Evolutionary conservation across 805 yeast species (phyloP), one percentile per base, ranked within the genome.

Genomic region (Pichia occidentalis): DNA sequence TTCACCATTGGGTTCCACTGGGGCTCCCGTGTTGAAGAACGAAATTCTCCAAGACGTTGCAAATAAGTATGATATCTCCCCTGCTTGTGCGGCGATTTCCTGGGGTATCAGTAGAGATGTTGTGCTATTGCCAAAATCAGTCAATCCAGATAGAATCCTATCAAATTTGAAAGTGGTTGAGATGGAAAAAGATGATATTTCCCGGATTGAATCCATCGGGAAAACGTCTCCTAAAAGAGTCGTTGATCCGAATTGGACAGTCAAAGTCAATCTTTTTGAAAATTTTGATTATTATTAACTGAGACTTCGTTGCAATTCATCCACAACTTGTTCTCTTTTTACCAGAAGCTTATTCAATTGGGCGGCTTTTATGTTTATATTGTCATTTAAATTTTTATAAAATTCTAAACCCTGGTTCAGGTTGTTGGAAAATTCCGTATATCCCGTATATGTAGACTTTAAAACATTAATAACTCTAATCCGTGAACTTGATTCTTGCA

Each of bases 1-100:
- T 61, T 77, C 85, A 22, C 92, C 95, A 19, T 65, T 85, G 48
- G 90, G 87, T 7, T 70, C 80, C 22, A 59, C 64, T 6, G 71
- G 68, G 40, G 70, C 79, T 8, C 79, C 82, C 11, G 47, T 75
- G 12, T 57, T 75, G 42, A 53, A 59, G 20, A 70, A 77, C 47
- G 65, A 61, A 19, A 54, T 61, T 5, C 51, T 79, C 14, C 42
- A 51, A 3, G 59, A 59, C 5, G 50, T 77, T 25, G 75, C 80
- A 9, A 54, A 67, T 30, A 68, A 65, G 43, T 53, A 61, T 42
- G 52, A 52, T 7, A 64, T 62, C 29, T 46, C 65, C 9, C 68
- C 79, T 6, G 80, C 79, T 9, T 70, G 70, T 39, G 51, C 76
- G 14, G 57, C 73, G 28, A 60, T 77, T 40, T 70, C 79, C 16